Conservation (phyloP, 2,329 filamentous ascomycete species). For the Microascus cirrosus region DNA sequence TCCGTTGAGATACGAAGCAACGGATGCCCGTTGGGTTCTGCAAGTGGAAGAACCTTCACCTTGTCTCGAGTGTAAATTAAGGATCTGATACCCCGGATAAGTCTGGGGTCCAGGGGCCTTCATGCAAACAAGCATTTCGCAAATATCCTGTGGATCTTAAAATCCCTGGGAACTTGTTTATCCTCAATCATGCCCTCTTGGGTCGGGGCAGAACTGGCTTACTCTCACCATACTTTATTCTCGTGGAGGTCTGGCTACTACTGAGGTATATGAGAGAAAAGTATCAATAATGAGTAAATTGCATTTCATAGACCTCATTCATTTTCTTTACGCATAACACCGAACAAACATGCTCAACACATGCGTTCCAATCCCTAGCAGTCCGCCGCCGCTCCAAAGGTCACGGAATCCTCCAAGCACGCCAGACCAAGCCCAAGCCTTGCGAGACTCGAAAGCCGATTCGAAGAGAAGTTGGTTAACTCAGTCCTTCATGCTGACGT, state of each 20-base stretch:
- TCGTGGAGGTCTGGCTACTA: background rate
- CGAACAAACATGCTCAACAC: background rate
- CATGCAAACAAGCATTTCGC: too few relatives aligned
- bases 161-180: too few relatives aligned
- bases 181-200: too few relatives aligned
- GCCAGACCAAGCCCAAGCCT: background rate
- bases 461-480: background rate
- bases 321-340: slow-evolving; percentile 3
- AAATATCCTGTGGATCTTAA: too few relatives aligned
- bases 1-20: too few relatives aligned
- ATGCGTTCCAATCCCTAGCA: background rate
- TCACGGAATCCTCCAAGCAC: background rate
- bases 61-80: too few relatives aligned
- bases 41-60: too few relatives aligned
- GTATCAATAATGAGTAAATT: background rate
- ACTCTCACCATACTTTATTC: background rate
- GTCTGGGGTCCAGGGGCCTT: too few relatives aligned
- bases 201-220: background rate
- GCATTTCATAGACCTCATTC: slow-evolving; percentile 3
- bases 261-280: background rate
- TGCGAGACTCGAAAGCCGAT: background rate
- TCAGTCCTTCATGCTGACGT: slow-evolving; percentile 59
- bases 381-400: background rate
- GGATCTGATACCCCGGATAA: too few relatives aligned
- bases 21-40: too few relatives aligned